Evolutionary conservation across 176 grass and related monocot species (phyloP).

Genomic region (Zoysia pacifica): DNA sequence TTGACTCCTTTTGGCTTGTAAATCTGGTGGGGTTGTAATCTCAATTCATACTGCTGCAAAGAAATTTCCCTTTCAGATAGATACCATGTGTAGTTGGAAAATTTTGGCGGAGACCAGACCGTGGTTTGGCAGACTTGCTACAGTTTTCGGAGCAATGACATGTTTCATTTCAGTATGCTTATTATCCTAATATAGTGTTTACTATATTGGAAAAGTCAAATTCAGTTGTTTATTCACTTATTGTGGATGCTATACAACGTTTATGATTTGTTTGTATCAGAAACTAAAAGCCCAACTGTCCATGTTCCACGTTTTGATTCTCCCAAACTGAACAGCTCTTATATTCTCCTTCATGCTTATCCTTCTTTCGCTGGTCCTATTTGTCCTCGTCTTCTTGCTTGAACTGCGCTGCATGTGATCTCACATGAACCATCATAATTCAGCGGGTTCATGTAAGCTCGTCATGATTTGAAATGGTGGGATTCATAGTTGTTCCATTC

Average conservation of each 20-base stretch:
- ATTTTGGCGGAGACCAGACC: conserved; percentile 62
- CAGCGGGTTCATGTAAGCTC: neutral
- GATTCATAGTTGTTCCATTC: conserved; percentile 21
- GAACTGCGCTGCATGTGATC: neutral
- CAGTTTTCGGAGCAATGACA: conserved; percentile 24
- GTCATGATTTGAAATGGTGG: conserved; percentile 8
- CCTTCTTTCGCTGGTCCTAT: neutral
- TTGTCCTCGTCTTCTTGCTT: neutral
- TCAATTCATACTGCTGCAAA: conserved; percentile 51
- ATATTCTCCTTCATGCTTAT: neutral
- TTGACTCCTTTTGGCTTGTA: conserved; percentile 46
- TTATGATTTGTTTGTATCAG: neutral
- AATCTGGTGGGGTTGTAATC: conserved; percentile 55
- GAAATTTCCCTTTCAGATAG: conserved; percentile 46
- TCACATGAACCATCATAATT: neutral
- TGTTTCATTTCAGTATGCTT: conserved; percentile 37
- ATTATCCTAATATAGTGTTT: neutral
- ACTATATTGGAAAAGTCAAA: conserved; percentile 6
- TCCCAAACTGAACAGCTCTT: neutral
- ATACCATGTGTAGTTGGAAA: conserved; percentile 58
- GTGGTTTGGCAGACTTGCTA: conserved; percentile 42
- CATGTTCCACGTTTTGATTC: neutral
- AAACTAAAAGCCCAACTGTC: neutral
- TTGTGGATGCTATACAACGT: neutral
- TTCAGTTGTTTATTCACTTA: neutral